These are phyloP conservation scores for Trametes maxima DNA, from an alignment of 768 basidiomycete genomes.

Conservation along the genomic window DNA sequence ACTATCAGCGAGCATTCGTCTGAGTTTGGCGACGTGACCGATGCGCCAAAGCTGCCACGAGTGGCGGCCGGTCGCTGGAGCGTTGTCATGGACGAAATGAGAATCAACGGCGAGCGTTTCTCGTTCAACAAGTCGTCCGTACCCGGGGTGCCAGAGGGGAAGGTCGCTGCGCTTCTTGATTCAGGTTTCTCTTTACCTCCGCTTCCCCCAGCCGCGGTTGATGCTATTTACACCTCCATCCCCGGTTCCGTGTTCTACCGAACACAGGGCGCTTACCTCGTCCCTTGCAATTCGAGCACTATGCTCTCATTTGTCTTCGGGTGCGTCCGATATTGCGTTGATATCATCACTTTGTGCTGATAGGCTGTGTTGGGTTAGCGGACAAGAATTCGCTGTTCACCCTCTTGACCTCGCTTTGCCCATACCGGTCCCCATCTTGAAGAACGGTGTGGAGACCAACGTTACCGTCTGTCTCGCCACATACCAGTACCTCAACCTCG, in stretches of 20 bases:
- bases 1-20: slow-evolving; percentile 29
- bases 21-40: slow-evolving; percentile 19
- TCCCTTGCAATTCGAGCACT: slow-evolving; percentile 34
- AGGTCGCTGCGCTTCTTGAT: slow-evolving; percentile 32
- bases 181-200: slow-evolving; percentile 33
- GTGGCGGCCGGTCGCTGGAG: slow-evolving; percentile 27
- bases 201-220: slow-evolving; percentile 27
- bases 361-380: slow-evolving; percentile 38
- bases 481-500: slow-evolving; percentile 22
- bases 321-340: slow-evolving; percentile 3
- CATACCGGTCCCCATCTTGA: slow-evolving; percentile 18
- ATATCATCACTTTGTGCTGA: not conserved
- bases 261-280: slow-evolving; percentile 25
- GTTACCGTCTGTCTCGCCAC: slow-evolving; percentile 32
- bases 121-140: slow-evolving; percentile 42
- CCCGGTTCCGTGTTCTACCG: slow-evolving; percentile 31
- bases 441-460: slow-evolving; percentile 14
- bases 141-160: slow-evolving; percentile 22
- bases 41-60: slow-evolving; percentile 41
- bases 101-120: slow-evolving; percentile 55
- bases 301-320: slow-evolving; percentile 34
- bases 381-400: slow-evolving; percentile 32
- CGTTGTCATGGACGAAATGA: slow-evolving; percentile 34
- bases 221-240: slow-evolving; percentile 35
- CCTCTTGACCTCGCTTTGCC: slow-evolving; percentile 31